Percentiles rank a stretch among this genome's conserved stretches.
Conservation (phyloP, 495 filamentous ascomycete species). For the Hypoxylon fuscum region DNA sequence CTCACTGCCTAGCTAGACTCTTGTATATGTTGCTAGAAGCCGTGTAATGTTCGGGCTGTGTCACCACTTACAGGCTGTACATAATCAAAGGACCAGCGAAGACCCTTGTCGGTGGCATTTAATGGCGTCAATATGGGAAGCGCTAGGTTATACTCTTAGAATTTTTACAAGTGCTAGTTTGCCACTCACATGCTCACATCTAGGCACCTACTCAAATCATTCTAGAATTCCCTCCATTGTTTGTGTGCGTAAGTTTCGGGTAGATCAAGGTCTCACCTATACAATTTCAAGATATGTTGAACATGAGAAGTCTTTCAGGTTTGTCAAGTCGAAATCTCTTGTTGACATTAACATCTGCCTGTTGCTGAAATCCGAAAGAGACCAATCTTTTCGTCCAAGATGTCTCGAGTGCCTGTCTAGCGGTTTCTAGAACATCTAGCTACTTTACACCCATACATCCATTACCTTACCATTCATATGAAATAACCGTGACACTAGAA, state of each 20-base stretch:
- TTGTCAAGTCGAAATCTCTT: neutral
- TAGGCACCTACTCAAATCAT: neutral
- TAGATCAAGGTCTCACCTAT: conserved; percentile 6
- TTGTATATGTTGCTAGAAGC: neutral
- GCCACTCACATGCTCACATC: neutral
- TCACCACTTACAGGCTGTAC: neutral
- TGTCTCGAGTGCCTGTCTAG: conserved; percentile 1
- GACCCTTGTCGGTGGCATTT: too few species aligned
- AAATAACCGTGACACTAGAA: conserved; percentile 10
- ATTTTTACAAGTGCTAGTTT: neutral
- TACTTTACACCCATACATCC: neutral
- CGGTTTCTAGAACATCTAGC: neutral
- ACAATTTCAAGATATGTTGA: neutral
- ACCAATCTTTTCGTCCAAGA: neutral
- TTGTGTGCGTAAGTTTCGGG: neutral
- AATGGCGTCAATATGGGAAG: too few species aligned
- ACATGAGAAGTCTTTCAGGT: neutral
- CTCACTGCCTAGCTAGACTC: neutral
- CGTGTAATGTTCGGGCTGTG: neutral
- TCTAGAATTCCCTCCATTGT: conserved; percentile 23
- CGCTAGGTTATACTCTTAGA: too few species aligned
- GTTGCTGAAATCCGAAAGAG: neutral
- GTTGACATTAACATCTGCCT: conserved; percentile 1
- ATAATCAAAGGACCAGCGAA: neutral
- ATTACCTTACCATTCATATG: too few species aligned